Conservation (phyloP, 2,329 filamentous ascomycete species). For the Aspergillus floridensis region DNA sequence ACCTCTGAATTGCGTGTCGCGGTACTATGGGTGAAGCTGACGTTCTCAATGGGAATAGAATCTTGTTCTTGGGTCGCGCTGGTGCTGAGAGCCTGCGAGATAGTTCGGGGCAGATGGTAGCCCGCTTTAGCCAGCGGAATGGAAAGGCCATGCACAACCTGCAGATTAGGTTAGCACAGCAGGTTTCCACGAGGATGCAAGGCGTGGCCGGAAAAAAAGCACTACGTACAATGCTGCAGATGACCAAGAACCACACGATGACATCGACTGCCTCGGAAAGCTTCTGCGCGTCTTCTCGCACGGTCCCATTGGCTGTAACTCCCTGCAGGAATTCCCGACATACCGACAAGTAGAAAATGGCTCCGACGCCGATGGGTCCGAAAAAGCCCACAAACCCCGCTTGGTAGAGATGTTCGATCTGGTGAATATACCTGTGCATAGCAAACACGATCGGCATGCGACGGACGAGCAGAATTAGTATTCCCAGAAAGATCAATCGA, state of each 20-base stretch:
- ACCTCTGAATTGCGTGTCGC: constrained; percentile 23
- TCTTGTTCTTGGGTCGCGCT: constrained; percentile 31
- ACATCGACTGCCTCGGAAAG: constrained; percentile 66
- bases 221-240: constrained; percentile 70
- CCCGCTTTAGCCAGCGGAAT: constrained; percentile 63
- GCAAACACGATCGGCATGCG: constrained; percentile 73
- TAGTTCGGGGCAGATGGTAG: constrained; percentile 46
- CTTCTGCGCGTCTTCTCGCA: constrained; percentile 63
- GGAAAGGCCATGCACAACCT: constrained; percentile 77
- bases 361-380: constrained; percentile 85
- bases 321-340: constrained; percentile 68
- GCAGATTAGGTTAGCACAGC: background rate
- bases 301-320: constrained; percentile 57
- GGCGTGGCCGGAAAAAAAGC: background rate
- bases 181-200: background rate
- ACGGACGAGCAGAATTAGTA: constrained; percentile 73
- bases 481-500: constrained; percentile 68
- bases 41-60: constrained; percentile 29
- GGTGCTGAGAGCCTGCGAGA: constrained; percentile 47
- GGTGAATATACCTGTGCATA: constrained; percentile 71
- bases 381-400: constrained; percentile 90
- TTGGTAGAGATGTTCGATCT: constrained; percentile 72
- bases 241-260: constrained; percentile 80
- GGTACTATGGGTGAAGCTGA: constrained; percentile 33
- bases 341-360: constrained; percentile 85